A percentile compares a stretch with the other conserved stretches of the same genome.
phyloP scores from a whole-genome alignment of 2,329 filamentous ascomycete species.

The Capronia americana region DNA sequence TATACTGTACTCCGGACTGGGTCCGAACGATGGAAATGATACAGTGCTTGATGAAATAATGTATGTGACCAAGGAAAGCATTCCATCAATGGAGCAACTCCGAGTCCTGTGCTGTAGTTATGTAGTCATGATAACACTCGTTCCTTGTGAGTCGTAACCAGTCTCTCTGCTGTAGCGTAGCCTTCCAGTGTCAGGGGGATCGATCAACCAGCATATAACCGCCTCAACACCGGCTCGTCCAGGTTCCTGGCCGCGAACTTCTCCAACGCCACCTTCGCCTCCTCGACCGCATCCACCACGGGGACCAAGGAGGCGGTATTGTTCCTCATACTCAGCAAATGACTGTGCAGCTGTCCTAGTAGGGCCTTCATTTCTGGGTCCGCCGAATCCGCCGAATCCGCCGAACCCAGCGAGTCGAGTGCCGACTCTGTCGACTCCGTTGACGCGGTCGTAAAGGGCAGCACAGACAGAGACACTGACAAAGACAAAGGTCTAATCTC shows the following conservation, averaged over 20 bases:
- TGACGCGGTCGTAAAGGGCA: neutral
- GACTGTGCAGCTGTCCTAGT: constrained; percentile 50
- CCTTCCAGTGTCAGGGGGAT: neutral
- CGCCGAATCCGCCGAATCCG: constrained; percentile 21
- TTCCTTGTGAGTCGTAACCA: neutral
- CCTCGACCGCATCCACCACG: constrained; percentile 28
- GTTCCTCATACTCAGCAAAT: constrained; percentile 53
- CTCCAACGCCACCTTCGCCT: constrained; percentile 24
- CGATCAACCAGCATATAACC: constrained; percentile 1
- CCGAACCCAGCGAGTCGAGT: neutral
- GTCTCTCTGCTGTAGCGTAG: neutral
- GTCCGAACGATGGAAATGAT: neutral
- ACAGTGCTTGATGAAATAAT: no score
- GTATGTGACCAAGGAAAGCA: no score
- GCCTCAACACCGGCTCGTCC: constrained; percentile 10
- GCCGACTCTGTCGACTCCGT: neutral
- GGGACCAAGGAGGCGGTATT: constrained; percentile 43
- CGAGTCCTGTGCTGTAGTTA: no score
- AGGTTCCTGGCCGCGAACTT: constrained; percentile 23
- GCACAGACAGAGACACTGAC: neutral
- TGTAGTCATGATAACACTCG: no score
- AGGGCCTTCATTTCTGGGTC: constrained; percentile 48
- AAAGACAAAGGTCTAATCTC: constrained; percentile 11
- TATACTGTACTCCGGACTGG: neutral
- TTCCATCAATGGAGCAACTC: no score